A percentile compares a stretch with the other conserved stretches of the same genome.
Conservation (phyloP, 2,329 filamentous ascomycete species). For the Simplicillium aogashimaense region DNA sequence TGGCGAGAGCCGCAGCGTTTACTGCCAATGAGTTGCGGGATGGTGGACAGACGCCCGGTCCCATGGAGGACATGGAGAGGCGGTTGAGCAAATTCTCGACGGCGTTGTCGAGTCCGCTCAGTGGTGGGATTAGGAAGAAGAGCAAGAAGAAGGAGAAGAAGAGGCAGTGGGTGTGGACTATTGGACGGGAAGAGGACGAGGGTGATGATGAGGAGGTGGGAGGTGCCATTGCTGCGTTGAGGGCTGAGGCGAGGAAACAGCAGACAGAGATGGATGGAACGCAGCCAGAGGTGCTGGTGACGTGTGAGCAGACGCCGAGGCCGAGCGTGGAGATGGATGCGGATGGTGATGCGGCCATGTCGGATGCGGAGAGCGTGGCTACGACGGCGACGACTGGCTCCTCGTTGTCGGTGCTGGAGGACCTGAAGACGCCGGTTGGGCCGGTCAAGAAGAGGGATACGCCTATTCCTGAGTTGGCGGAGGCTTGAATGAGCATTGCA, state of each 20-base stretch:
- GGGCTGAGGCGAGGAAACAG: background rate
- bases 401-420: constrained; percentile 21
- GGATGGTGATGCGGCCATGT: constrained; percentile 36
- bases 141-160: constrained; percentile 47
- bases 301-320: constrained; percentile 22
- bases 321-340: constrained; percentile 23
- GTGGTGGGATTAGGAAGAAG: constrained; percentile 40
- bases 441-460: constrained; percentile 9
- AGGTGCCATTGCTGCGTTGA: constrained; percentile 29
- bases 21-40: constrained; percentile 45
- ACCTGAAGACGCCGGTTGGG: constrained; percentile 29
- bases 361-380: constrained; percentile 30
- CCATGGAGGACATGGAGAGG: constrained; percentile 53
- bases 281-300: too few relatives aligned
- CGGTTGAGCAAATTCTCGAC: constrained; percentile 40
- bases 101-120: constrained; percentile 29
- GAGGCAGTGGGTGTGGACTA: constrained; percentile 57
- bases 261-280: too few relatives aligned
- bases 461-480: constrained; percentile 14
- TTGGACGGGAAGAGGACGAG: constrained; percentile 41
- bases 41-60: constrained; percentile 51
- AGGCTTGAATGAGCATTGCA: background rate
- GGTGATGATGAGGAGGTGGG: constrained; percentile 31
- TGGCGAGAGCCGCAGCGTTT: constrained; percentile 42
- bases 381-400: constrained; percentile 23